phyloP scores from a whole-genome alignment of 352 stramenopile species.

The Globisporangium carolinianum region DNA sequence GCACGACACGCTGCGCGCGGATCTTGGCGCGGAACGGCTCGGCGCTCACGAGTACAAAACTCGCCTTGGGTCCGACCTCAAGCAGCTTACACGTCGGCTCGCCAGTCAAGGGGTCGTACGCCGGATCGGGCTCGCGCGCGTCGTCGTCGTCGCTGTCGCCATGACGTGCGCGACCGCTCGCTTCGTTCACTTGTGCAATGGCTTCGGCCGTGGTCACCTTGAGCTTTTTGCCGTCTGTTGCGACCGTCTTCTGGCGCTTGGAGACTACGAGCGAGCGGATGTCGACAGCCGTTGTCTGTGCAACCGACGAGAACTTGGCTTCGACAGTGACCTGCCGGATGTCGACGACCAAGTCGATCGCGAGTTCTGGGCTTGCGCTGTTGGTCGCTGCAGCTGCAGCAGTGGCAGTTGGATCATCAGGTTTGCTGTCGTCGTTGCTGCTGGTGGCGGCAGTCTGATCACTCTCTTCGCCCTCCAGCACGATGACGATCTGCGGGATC shows the following conservation, averaged over 20 bases:
- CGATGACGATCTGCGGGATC: slow-evolving; percentile 59
- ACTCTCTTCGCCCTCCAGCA: slow-evolving; percentile 46
- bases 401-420: not conserved
- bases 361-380: slow-evolving; percentile 6
- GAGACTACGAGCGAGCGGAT: slow-evolving; percentile 33
- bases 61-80: slow-evolving; percentile 49
- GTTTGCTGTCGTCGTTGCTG: not conserved
- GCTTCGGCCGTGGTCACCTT: slow-evolving; percentile 26
- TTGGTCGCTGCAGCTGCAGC: not conserved
- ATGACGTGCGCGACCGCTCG: not conserved
- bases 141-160: not conserved
- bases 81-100: slow-evolving; percentile 42
- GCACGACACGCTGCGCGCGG: slow-evolving; percentile 33
- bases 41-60: slow-evolving; percentile 39
- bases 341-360: slow-evolving; percentile 61
- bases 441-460: slow-evolving; percentile 5
- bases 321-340: slow-evolving; percentile 52
- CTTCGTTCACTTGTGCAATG: slow-evolving; percentile 30
- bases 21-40: slow-evolving; percentile 48
- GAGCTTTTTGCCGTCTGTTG: slow-evolving; percentile 16
- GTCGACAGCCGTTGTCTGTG: slow-evolving; percentile 42
- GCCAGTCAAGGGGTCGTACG: slow-evolving; percentile 32
- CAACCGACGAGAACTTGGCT: slow-evolving; percentile 51
- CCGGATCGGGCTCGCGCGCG: slow-evolving; percentile 24
- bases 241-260: slow-evolving; percentile 20